These are phyloP conservation scores for Phytophthora fragariaefolia DNA, from an alignment of 352 stramenopile species.

Conservation along the genomic window DNA sequence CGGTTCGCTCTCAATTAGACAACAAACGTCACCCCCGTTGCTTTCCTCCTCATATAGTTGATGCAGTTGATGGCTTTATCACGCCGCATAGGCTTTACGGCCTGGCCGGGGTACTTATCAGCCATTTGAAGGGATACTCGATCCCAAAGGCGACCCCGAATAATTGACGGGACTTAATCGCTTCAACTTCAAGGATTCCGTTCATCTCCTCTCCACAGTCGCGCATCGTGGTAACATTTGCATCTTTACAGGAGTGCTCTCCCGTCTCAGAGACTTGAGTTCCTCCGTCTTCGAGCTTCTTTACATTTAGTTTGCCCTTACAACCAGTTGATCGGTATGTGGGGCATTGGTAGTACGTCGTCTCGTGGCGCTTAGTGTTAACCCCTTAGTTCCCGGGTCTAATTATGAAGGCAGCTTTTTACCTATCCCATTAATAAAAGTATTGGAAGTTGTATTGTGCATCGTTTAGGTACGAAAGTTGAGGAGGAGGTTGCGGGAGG, in stretches of 20 bases:
- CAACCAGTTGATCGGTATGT: not conserved
- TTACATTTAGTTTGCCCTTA: constrained; percentile 7
- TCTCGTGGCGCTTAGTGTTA: not conserved
- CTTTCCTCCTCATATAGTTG: constrained; percentile 2
- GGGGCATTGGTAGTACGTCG: constrained; percentile 2
- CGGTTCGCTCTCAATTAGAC: constrained; percentile 1
- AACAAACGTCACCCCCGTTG: not conserved
- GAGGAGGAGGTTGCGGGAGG: too few relatives aligned
- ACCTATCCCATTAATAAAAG: not conserved
- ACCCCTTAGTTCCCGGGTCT: not conserved
- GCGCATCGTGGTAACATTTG: too few relatives aligned
- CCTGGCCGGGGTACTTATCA: constrained; percentile 1
- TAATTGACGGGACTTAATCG: too few relatives aligned
- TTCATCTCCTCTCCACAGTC: too few relatives aligned
- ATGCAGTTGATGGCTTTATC: constrained; percentile 7
- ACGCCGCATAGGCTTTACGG: not conserved
- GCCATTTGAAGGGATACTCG: too few relatives aligned
- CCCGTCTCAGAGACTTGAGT: too few relatives aligned
- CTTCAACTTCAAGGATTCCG: too few relatives aligned
- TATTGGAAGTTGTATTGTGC: not conserved
- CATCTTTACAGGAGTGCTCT: too few relatives aligned
- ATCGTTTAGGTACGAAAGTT: too few relatives aligned
- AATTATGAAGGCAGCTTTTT: not conserved
- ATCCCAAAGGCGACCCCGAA: too few relatives aligned
- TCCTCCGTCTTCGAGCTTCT: too few relatives aligned